phyloP scores from a whole-genome alignment of 495 filamentous ascomycete genomes.

The Xylaria cubensis region DNA sequence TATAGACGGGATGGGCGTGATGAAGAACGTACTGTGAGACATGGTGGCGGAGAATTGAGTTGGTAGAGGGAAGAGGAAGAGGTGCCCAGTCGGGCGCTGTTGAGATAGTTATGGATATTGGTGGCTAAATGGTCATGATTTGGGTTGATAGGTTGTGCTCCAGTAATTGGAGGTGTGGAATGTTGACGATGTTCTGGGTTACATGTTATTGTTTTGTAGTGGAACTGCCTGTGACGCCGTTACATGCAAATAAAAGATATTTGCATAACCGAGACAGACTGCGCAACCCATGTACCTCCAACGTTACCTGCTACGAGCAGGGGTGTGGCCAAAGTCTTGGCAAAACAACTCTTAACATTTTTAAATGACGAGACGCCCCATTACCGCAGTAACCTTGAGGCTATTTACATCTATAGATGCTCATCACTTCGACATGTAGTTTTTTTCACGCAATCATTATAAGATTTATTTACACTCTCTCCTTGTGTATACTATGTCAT shows the following conservation, averaged over 20 bases:
- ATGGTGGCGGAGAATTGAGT: slow-evolving; percentile 42
- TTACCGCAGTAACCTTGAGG: not conserved
- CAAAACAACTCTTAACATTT: no score
- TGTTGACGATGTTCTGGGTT: not conserved
- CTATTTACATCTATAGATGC: not conserved
- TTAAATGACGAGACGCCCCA: not conserved
- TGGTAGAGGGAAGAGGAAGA: not conserved
- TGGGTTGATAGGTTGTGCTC: not conserved
- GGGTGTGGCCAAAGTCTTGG: no score
- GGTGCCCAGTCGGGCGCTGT: not conserved
- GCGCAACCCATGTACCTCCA: no score
- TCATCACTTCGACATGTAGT: not conserved
- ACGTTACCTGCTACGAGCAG: no score
- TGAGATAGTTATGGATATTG: not conserved
- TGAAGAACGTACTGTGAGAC: slow-evolving; percentile 61
- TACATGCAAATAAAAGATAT: slow-evolving; percentile 6
- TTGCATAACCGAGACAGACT: no score
- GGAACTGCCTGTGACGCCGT: not conserved
- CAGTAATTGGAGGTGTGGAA: not conserved
- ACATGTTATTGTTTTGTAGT: not conserved
- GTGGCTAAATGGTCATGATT: not conserved
- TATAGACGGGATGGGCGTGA: no score
- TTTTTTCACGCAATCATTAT: not conserved
- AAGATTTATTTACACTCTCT: not conserved
- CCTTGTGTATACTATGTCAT: slow-evolving; percentile 14